Base-by-base conservation (phyloP, 1,284 basidiomycete species). In the Trametes sp. region DNA sequence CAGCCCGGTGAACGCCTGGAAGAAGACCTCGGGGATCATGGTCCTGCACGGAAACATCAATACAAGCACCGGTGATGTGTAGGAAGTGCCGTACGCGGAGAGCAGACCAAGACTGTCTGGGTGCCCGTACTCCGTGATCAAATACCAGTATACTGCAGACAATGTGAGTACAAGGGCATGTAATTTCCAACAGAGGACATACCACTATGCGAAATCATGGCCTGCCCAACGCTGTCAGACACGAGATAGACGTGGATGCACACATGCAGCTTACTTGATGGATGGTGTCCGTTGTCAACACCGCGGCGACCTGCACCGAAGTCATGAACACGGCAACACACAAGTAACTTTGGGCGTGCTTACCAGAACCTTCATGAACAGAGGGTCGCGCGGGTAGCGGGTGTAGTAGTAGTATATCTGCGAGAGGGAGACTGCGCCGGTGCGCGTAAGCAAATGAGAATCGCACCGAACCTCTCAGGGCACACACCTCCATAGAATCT, bases 401-500 rank as follows among this genome's bases (percentile, higher is more conserved):
- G 73, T 76, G 60, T 74, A 87, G 68, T 87, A 88, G 64, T 81
- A 87, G 77, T 79, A 86, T 2, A 82, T 78, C 70, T 88, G 87
- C 33, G 85, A 75, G 54, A 81, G 79, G 5, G 85, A 84, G 21
- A 85, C 87, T 87, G 48, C n/a, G n/a, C n/a, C 4, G 44, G 66
- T 26, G 14, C 16, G 24, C 23, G 26, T 59, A 8, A 48, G 46
- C 52, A 16, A 13, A 9, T 21, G 41, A 21, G n/a, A 21, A 21
- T 9, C n/a, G 4, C 9, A 44, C 9, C 41, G 45, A 26, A 11
- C 24, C 5, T 1, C 4, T 9, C 10, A 28, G 16, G 10, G n/a
- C n/a, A 33, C 48, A 21, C 13, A 49, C 48, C 29, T 49, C 48
- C 48, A 29, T 49, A 49, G 48, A 33, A 29, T 11, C 48, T 49